Percentiles rank a stretch among this genome's conserved stretches.
phyloP scores from a whole-genome alignment of 495 filamentous ascomycete species.

The Penicillium waksmanii region DNA sequence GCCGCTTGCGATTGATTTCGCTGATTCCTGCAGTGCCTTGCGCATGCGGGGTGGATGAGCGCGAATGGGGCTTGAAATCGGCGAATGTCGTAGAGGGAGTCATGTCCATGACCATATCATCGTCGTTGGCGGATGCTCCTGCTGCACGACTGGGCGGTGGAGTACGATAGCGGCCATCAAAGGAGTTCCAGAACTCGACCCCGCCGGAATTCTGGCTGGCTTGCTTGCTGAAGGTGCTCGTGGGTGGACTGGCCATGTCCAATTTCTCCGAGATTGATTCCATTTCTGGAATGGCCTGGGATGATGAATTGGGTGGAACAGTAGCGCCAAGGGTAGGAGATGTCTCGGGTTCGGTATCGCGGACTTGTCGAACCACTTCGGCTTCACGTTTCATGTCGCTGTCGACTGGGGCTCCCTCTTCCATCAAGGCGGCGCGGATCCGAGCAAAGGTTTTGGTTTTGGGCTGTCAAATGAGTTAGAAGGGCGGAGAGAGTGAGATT shows the following conservation, averaged over 20 bases:
- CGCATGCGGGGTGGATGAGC: slow-evolving; percentile 55
- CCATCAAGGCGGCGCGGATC: slow-evolving; percentile 83
- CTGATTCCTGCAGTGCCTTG: slow-evolving; percentile 51
- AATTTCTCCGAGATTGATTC: slow-evolving; percentile 64
- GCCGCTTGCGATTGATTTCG: slow-evolving; percentile 78
- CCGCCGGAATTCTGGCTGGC: slow-evolving; percentile 71
- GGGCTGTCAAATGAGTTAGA: slow-evolving; percentile 53
- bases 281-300: slow-evolving; percentile 51
- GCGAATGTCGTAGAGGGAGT: slow-evolving; percentile 57
- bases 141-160: slow-evolving; percentile 63
- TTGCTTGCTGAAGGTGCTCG: slow-evolving; percentile 72
- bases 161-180: slow-evolving; percentile 64
- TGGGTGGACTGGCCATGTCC: slow-evolving; percentile 47
- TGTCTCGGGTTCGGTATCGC: slow-evolving; percentile 65
- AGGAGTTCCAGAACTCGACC: slow-evolving; percentile 78
- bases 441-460: slow-evolving; percentile 95
- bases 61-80: slow-evolving; percentile 45
- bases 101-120: slow-evolving; percentile 79
- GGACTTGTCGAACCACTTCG: slow-evolving; percentile 91
- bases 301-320: slow-evolving; percentile 54
- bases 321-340: slow-evolving; percentile 42
- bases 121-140: slow-evolving; percentile 64
- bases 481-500: not conserved
- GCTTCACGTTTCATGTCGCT: slow-evolving; percentile 89
- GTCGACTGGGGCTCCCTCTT: slow-evolving; percentile 86